Conservation (phyloP, 192 early-diverging fungal species). For the Dispira parvispora region DNA sequence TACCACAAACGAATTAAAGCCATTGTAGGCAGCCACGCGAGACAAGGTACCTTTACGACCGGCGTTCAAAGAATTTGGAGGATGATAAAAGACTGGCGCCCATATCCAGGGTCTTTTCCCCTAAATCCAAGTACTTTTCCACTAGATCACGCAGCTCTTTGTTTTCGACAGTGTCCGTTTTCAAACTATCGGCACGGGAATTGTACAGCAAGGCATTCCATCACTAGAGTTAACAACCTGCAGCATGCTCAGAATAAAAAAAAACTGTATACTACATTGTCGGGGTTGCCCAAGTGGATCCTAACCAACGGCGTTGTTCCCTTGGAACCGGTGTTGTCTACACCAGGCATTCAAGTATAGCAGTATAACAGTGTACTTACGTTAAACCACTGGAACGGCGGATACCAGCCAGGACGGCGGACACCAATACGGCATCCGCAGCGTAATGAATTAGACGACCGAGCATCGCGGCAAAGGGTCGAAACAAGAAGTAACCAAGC, state of each 20-base stretch:
- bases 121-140: constrained; percentile 33
- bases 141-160: constrained; percentile 29
- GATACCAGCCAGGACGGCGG: constrained; percentile 37
- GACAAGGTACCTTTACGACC: constrained; percentile 9
- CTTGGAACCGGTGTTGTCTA: too few species aligned
- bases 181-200: background rate
- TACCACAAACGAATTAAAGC: too few species aligned
- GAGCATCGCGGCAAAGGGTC: constrained; percentile 17
- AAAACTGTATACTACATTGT: too few species aligned
- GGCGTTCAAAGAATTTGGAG: constrained; percentile 36
- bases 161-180: constrained; percentile 28
- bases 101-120: constrained; percentile 35
- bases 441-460: constrained; percentile 31
- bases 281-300: too few species aligned
- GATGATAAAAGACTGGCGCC: constrained; percentile 22
- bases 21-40: too few species aligned
- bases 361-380: constrained; percentile 12
- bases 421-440: constrained; percentile 37
- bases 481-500: background rate
- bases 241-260: too few species aligned
- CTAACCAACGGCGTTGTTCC: too few species aligned
- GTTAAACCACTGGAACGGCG: constrained; percentile 31
- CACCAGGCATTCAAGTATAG: too few species aligned
- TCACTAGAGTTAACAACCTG: too few species aligned
- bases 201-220: too few species aligned